Evolutionary conservation across 1,284 basidiomycete genomes (phyloP), one percentile per base, ranked within the genome.

Genomic region (Pseudozyma pruni): DNA sequence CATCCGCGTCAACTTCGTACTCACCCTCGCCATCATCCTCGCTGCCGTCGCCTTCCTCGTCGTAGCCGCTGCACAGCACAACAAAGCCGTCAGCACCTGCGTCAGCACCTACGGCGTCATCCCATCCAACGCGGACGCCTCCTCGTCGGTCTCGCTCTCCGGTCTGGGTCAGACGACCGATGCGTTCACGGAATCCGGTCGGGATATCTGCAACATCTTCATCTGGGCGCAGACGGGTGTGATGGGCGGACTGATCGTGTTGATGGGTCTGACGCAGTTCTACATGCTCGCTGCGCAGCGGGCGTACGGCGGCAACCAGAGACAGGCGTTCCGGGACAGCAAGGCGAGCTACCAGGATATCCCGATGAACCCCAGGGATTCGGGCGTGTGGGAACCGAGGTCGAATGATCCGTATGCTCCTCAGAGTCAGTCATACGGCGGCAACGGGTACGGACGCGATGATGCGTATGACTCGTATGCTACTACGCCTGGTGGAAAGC

Each of bases 211-310:
- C 72, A 74, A 81, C 57, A 59, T 77, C 52, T 68, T 81, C 34
- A 53, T 77, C 19, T 82, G 80, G 80, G 69, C 72, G 8, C 76
- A 82, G 57, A 71, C 78, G 13, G 80, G 80, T 29, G 57, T 72
- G 25, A 79, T 80, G 78, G 75, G 58, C 7, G 69, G 74, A 8
- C 45, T 82, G 39, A 64, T 81, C 19, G 50, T 75, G 4, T 37
- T 82, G 31, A 66, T 82, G 45, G 78, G 75, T 4, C 43, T 82
- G n/a, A 78, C 60, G 38, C 78, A 82, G 62, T 67, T 81, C 53
- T 82, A 80, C 72, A 81, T 82, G 80, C 69, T 74, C 61, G 70
- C 60, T 49, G 67, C 72, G 31, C 78, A 79, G 61, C 49, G 70
- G 2, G 58, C 63, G 14, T 82, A 82, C 50, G 80, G 80, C 10